Conservation (phyloP, 1,284 basidiomycete genomes). For the Pseudozyma hubeiensis region DNA sequence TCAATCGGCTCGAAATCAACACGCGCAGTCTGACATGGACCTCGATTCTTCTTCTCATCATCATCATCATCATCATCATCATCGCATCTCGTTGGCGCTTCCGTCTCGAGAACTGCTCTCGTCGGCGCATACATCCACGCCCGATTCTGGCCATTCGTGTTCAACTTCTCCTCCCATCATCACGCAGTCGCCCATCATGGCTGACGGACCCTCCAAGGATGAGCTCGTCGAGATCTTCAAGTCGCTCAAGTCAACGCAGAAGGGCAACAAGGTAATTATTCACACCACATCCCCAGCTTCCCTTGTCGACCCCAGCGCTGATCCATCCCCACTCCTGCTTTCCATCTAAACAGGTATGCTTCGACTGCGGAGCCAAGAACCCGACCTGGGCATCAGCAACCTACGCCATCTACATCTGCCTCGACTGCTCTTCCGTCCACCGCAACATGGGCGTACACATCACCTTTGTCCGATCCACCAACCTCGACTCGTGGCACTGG, state of each 20-base stretch:
- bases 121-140: neutral
- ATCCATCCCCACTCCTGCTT: neutral
- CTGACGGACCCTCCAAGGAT: conserved; percentile 62
- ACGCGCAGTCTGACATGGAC: neutral
- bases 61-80: neutral
- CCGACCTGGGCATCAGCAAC: conserved; percentile 98
- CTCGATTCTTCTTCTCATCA: conserved; percentile 1
- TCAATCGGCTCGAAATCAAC: conserved; percentile 7
- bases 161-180: no score
- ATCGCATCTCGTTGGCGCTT: neutral
- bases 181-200: conserved; percentile 31
- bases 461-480: conserved; percentile 95
- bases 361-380: conserved; percentile 95
- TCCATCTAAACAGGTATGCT: conserved; percentile 78
- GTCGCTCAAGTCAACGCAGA: conserved; percentile 58
- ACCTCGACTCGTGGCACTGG: conserved; percentile 94
- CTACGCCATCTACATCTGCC: conserved; percentile 95
- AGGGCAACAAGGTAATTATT: conserved; percentile 61
- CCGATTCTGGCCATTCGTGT: neutral
- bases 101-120: no score
- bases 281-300: neutral
- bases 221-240: conserved; percentile 68
- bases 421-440: conserved; percentile 95
- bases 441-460: conserved; percentile 98
- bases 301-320: neutral